Conservation (phyloP, 176 grass and related monocot species). For the Thalia dealbata region DNA sequence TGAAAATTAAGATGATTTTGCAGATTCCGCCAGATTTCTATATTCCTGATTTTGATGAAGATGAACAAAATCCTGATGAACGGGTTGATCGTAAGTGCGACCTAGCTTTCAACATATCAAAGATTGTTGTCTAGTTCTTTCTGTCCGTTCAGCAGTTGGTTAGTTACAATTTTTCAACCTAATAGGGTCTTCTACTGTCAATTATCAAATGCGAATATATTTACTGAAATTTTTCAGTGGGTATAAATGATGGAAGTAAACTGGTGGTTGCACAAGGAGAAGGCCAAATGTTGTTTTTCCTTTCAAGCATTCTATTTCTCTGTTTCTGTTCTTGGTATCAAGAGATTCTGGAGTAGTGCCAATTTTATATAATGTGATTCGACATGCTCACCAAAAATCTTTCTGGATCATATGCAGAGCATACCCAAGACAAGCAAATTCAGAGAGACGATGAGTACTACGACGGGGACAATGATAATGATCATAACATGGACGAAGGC, state of each 20-base stretch:
- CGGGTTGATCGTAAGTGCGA: conserved; percentile 51
- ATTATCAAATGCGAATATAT: neutral
- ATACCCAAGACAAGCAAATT: conserved; percentile 75
- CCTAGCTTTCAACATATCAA: neutral
- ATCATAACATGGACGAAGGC: conserved; percentile 57
- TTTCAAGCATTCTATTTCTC: no score
- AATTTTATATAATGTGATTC: neutral
- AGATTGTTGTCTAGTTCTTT: neutral
- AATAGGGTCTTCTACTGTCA: neutral
- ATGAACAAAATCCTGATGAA: conserved; percentile 83
- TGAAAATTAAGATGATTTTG: conserved; percentile 22
- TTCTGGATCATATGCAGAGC: conserved; percentile 38
- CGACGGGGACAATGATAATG: conserved; percentile 84
- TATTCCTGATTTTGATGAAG: conserved; percentile 93
- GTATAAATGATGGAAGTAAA: neutral
- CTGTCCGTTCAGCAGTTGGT: neutral
- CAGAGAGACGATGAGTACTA: conserved; percentile 88
- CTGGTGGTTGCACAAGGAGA: no score
- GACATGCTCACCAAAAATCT: neutral
- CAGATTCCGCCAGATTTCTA: conserved; percentile 97
- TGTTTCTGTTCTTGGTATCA: neutral
- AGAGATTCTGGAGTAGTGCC: neutral
- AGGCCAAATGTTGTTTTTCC: no score
- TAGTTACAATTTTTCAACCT: neutral
- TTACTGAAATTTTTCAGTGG: neutral